phyloP scores from a whole-genome alignment of 257 asterid genomes.

The Solanum etuberosum region DNA sequence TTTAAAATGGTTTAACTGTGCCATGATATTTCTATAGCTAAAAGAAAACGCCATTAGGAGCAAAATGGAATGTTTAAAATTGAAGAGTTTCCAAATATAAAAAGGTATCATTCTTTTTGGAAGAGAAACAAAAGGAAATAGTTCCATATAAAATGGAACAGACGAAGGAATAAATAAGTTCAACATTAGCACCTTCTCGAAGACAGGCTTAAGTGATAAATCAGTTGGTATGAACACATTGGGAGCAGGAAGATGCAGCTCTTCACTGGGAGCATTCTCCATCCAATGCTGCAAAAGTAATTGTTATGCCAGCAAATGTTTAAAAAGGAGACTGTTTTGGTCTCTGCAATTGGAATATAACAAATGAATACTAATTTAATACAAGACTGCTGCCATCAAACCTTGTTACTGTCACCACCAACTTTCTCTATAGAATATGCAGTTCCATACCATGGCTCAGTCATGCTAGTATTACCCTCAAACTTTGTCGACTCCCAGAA shows the following conservation, averaged over 20 bases:
- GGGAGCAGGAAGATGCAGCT: constrained; percentile 62
- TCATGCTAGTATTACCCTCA: constrained; percentile 49
- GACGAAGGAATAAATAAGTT: neutral
- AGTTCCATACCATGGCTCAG: constrained; percentile 98
- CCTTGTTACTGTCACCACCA: constrained; percentile 61
- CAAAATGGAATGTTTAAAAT: neutral
- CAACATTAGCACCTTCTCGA: constrained; percentile 39
- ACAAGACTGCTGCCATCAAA: constrained; percentile 18
- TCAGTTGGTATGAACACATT: constrained; percentile 93
- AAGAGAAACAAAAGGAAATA: neutral
- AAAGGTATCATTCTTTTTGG: neutral
- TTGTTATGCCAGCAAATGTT: neutral
- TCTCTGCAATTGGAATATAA: neutral
- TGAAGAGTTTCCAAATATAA: neutral
- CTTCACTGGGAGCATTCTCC: constrained; percentile 51
- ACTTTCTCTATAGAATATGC: constrained; percentile 59
- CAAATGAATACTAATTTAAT: neutral
- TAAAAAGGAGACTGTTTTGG: neutral
- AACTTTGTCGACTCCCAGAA: constrained; percentile 94
- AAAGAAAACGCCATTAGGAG: neutral
- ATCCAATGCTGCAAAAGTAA: constrained; percentile 60
- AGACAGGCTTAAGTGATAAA: constrained; percentile 57
- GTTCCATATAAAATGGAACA: neutral
- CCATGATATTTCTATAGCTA: neutral
- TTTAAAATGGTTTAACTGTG: neutral